Percentiles rank a stretch among this genome's conserved stretches.
Evolutionary conservation across 345 rosid species (phyloP).

Genomic region (Sisymbrium irio): DNA sequence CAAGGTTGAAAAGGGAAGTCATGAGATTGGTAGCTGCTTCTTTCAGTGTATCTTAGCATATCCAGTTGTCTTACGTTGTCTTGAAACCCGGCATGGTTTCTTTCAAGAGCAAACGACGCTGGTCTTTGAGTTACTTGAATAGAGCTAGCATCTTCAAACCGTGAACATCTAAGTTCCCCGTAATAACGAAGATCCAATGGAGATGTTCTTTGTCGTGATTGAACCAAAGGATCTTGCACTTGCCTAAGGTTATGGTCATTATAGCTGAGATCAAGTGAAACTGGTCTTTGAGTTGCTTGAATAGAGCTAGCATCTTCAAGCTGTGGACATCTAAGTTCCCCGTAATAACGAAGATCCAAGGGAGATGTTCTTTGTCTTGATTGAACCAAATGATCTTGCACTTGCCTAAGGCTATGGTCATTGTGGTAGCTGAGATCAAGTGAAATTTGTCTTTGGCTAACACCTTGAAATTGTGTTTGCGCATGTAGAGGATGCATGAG

Average conservation of each 20-base stretch:
- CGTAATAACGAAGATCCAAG: neutral
- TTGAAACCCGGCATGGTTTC: neutral
- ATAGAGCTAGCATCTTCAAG: neutral
- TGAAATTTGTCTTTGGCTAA: neutral
- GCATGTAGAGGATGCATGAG: neutral
- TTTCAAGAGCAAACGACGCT: neutral
- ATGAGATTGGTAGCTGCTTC: neutral
- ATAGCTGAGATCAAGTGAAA: neutral
- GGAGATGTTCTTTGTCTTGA: slow-evolving; percentile 17
- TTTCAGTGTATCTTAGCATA: neutral
- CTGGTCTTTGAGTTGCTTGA: slow-evolving; percentile 10
- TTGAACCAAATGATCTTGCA: slow-evolving; percentile 3
- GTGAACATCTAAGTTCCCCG: neutral
- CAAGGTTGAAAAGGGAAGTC: neutral
- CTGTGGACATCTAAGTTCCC: neutral
- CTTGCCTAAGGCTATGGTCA: neutral
- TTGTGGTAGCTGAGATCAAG: neutral
- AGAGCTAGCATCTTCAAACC: neutral
- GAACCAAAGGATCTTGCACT: slow-evolving; percentile 4
- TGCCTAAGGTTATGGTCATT: neutral
- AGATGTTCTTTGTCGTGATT: slow-evolving; percentile 15
- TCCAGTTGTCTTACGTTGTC: neutral
- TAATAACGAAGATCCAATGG: neutral
- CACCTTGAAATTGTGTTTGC: neutral
- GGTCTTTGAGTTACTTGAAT: neutral